Evolutionary conservation across 2,329 filamentous ascomycete genomes (phyloP), one percentile per base, ranked within the genome.

Genomic region (Epichloe brachyelytri): DNA sequence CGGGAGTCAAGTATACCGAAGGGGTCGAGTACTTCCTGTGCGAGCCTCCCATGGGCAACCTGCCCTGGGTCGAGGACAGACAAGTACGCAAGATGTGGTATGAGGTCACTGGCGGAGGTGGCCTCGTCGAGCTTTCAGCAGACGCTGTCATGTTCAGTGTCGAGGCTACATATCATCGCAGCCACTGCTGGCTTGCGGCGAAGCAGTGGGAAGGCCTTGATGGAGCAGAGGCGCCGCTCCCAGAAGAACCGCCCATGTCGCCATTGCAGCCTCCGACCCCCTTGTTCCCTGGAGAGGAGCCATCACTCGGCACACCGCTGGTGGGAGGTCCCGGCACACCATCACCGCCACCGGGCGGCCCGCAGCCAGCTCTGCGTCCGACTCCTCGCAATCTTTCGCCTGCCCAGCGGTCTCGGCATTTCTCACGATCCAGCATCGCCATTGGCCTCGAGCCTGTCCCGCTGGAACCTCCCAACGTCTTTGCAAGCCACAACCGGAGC

Each of bases 11-110:
- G 50, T 82, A 77, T 63, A 84, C 80, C 0, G 79, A 88, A 48
- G 82, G 78, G 1, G 84, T 88, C 2, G 87, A 91, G 64, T 88
- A 91, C 67, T 93, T 91, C 70, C 72, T 91, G 30, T 90, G 86
- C 64, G 76, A 88, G 62, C 80, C 85, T 4, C 83, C 86, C 0
- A 78, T 85, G 60, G 83, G 83, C 17, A 82, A 82, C 50, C 74
- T 80, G 0, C 86, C 87, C 0, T 93, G 87, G 87, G 73, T 82
- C 50, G 83, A 85, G 49, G 78, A 79, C 38, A 72, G 75, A 36
- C 71, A 79, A 46, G 76, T 83, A 14, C 77, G 78, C 58, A 82
- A 81, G 69, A 80, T 81, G 60, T 88, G 85, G 85, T 88, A 86
- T 65, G 79, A 85, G 56, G 79, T 86, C 5, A 82, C 85, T 3